A percentile compares a stretch with the other conserved stretches of the same genome.
Conservation (phyloP, 331 rosid species). For the Phaseolus coccineus region DNA sequence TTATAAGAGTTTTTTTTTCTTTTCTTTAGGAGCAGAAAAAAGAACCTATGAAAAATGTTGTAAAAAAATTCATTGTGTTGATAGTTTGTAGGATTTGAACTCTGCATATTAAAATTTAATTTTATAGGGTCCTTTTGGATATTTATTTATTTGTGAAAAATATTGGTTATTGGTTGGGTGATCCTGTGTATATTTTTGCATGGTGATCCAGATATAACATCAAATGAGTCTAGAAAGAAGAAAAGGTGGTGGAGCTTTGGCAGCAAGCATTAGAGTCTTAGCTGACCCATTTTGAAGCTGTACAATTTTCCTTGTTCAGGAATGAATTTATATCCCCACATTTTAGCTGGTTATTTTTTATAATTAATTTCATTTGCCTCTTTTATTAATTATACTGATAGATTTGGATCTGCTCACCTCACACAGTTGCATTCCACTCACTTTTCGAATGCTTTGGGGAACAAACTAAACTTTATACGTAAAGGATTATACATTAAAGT, state of each 20-base stretch:
- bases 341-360: slow-evolving; percentile 22
- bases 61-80: not conserved
- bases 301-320: slow-evolving; percentile 41
- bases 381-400: slow-evolving; percentile 6
- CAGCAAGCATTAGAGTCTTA: slow-evolving; percentile 57
- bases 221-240: slow-evolving; percentile 67
- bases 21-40: not conserved
- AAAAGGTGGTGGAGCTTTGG: slow-evolving; percentile 81
- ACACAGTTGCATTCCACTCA: slow-evolving; percentile 26
- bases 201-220: slow-evolving; percentile 56
- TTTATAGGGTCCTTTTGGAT: not conserved
- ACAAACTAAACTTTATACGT: slow-evolving; percentile 28
- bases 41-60: not conserved
- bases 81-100: not conserved
- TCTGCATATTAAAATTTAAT: not conserved
- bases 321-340: slow-evolving; percentile 22
- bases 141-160: not conserved
- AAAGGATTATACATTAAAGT: slow-evolving; percentile 1
- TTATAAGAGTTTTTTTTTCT: not conserved
- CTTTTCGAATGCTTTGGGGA: slow-evolving; percentile 23
- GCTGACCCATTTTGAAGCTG: slow-evolving; percentile 26
- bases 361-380: slow-evolving; percentile 37
- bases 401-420: slow-evolving; percentile 20
- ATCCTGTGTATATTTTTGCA: not conserved
- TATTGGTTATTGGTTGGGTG: not conserved